Conservation (phyloP, 768 basidiomycete genomes). For the Brasilioporus rufonigricans region DNA sequence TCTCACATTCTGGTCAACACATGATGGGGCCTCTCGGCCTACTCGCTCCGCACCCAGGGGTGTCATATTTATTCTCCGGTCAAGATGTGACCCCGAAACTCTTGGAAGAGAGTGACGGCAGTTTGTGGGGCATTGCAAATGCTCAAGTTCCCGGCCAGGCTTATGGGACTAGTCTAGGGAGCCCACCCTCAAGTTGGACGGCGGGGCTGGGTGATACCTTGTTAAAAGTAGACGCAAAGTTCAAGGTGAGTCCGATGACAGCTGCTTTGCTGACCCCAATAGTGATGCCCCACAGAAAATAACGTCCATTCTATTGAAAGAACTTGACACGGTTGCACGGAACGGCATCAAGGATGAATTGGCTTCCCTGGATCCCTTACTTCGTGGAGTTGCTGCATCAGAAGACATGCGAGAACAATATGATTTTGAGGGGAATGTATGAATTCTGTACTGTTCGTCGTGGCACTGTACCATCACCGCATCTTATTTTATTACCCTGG, state of each 20-base stretch:
- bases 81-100: constrained; percentile 39
- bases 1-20: constrained; percentile 66
- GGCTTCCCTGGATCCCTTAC: constrained; percentile 73
- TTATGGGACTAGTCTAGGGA: constrained; percentile 37
- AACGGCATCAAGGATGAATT: constrained; percentile 81
- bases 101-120: constrained; percentile 44
- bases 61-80: constrained; percentile 66
- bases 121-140: constrained; percentile 74
- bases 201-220: constrained; percentile 67
- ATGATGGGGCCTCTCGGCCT: constrained; percentile 75
- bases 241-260: constrained; percentile 58
- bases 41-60: constrained; percentile 77
- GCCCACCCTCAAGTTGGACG: constrained; percentile 63
- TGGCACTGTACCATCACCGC: constrained; percentile 26
- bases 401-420: constrained; percentile 41
- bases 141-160: constrained; percentile 30
- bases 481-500: constrained; percentile 7
- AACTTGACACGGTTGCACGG: constrained; percentile 79
- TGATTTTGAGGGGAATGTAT: constrained; percentile 42
- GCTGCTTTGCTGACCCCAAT: background rate
- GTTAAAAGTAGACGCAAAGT: constrained; percentile 75
- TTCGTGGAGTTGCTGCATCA: constrained; percentile 52
- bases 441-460: constrained; percentile 13
- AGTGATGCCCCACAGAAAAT: constrained; percentile 63
- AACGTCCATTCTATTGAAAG: constrained; percentile 73